Conservation (phyloP, 169 alveolate species). For the Eimeria brunetti region DNA sequence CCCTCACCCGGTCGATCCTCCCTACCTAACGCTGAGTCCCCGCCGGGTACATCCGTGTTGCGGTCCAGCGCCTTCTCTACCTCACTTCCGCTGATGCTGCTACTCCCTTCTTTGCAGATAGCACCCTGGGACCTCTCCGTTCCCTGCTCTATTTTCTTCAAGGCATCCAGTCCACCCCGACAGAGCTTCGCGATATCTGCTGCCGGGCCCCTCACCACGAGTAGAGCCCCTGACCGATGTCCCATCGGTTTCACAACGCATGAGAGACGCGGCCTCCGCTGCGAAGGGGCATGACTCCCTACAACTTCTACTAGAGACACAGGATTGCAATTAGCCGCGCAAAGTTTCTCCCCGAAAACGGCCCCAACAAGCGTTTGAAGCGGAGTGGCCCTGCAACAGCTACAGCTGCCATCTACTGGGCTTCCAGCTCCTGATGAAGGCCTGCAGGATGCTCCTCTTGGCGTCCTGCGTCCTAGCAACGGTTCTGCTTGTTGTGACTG, state of each 20-base stretch:
- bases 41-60: not conserved
- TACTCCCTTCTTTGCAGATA: not conserved
- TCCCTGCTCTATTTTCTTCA: slow-evolving; percentile 18
- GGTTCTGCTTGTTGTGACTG: slow-evolving; percentile 5
- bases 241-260: slow-evolving; percentile 69
- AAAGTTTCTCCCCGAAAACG: slow-evolving; percentile 61
- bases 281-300: slow-evolving; percentile 54
- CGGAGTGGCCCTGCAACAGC: slow-evolving; percentile 63
- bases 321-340: slow-evolving; percentile 27
- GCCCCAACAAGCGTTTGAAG: slow-evolving; percentile 55
- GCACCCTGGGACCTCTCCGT: not conserved
- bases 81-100: slow-evolving; percentile 30
- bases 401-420: slow-evolving; percentile 16
- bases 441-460: not conserved
- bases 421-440: not conserved
- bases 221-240: slow-evolving; percentile 60
- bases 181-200: slow-evolving; percentile 44
- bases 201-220: slow-evolving; percentile 57
- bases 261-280: slow-evolving; percentile 64
- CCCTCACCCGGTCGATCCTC: not conserved
- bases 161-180: slow-evolving; percentile 29
- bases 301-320: slow-evolving; percentile 53
- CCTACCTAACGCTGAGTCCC: not conserved
- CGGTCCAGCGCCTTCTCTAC: not conserved
- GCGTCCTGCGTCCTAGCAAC: not conserved